Evolutionary conservation across 2,329 filamentous ascomycete genomes (phyloP).

Genomic region (Scolecobasidium constrictum): DNA sequence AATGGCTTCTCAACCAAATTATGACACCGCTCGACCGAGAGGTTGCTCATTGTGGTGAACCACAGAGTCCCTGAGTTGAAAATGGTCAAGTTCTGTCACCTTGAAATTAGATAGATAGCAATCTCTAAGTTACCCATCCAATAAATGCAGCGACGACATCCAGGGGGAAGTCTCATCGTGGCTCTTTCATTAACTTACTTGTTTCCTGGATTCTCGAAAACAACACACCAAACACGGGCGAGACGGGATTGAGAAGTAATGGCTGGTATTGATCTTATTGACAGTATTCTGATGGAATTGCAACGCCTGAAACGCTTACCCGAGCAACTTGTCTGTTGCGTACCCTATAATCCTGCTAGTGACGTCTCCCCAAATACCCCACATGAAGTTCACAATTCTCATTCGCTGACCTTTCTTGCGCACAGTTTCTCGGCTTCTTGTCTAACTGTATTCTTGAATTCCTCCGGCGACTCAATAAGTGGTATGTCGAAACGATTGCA

Average conservation of each 20-base stretch:
- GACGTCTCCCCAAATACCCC: constrained; percentile 5
- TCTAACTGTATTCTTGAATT: constrained; percentile 7
- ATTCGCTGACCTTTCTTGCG: constrained; percentile 9
- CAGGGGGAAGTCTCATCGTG: constrained; percentile 5
- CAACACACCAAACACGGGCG: constrained; percentile 2
- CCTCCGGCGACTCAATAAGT: constrained; percentile 7
- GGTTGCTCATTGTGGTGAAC: constrained; percentile 9
- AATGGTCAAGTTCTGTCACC: constrained; percentile 7
- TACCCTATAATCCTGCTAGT: constrained; percentile 8
- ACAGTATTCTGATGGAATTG: constrained; percentile 6
- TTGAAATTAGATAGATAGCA: constrained; percentile 4
- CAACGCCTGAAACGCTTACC: constrained; percentile 9
- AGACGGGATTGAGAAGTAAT: constrained; percentile 3
- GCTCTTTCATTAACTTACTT: constrained; percentile 7
- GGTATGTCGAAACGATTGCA: constrained; percentile 37
- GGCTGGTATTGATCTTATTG: constrained; percentile 9
- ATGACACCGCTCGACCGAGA: constrained; percentile 9
- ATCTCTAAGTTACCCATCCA: constrained; percentile 5
- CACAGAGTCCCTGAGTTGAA: constrained; percentile 8
- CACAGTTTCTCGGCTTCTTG: constrained; percentile 8
- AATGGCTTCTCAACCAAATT: constrained; percentile 6
- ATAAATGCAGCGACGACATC: constrained; percentile 3
- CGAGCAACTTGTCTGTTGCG: constrained; percentile 5
- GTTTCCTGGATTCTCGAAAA: constrained; percentile 1
- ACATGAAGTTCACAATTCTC: constrained; percentile 8